Percentiles rank a stretch among this genome's conserved stretches.
phyloP scores from a whole-genome alignment of 148 eudicot species.

The Nyssa sinensis region DNA sequence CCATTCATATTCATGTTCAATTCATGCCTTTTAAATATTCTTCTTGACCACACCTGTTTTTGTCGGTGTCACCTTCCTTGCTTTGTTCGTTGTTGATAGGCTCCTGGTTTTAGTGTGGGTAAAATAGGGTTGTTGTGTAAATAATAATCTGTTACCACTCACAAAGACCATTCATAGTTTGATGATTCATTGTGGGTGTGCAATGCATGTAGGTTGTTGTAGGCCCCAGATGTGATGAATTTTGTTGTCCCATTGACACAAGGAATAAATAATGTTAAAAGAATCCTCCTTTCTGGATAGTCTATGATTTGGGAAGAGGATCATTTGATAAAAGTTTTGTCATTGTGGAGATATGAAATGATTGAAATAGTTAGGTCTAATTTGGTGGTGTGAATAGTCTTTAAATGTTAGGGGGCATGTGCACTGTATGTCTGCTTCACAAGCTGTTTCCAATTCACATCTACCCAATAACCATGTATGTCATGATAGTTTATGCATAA shows the following conservation, averaged over 20 bases:
- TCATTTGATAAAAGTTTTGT: background rate
- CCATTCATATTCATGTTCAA: conserved; percentile 37
- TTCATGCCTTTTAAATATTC: conserved; percentile 44
- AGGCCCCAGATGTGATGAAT: conserved; percentile 15
- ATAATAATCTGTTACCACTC: conserved; percentile 29
- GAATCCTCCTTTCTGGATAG: conserved; percentile 5
- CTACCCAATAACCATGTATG: background rate
- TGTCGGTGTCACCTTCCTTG: conserved; percentile 32
- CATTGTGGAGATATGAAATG: background rate
- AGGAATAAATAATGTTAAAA: conserved; percentile 2
- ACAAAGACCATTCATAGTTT: conserved; percentile 7
- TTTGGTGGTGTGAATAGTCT: background rate
- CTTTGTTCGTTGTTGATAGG: conserved; percentile 20
- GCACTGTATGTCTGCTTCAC: background rate
- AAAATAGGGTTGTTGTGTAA: conserved; percentile 31
- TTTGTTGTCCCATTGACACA: conserved; percentile 25
- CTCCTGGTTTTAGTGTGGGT: conserved; percentile 28
- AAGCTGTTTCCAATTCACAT: background rate
- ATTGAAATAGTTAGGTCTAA: background rate
- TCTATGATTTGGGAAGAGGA: background rate
- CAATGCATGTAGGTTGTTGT: conserved; percentile 16
- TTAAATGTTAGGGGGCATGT: background rate
- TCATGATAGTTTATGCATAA: background rate
- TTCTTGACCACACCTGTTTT: conserved; percentile 43
- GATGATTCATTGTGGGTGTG: conserved; percentile 29